Conservation (phyloP, 2,329 filamentous ascomycete genomes). For the Colletotrichum horii region DNA sequence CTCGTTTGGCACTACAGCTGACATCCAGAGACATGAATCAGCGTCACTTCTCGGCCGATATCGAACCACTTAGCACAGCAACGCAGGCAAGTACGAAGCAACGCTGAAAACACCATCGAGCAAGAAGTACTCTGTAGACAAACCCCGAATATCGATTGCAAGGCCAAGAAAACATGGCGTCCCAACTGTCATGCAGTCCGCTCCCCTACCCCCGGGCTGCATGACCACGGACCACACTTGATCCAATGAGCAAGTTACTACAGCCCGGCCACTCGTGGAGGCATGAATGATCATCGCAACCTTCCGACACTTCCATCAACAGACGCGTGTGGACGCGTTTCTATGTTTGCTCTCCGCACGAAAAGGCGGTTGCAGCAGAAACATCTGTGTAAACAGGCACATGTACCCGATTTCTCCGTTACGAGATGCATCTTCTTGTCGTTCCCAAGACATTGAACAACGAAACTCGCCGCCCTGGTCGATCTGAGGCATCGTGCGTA, state of each 20-base stretch:
- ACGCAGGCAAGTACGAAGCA: not conserved
- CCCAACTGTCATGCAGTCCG: not conserved
- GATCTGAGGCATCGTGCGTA: not conserved
- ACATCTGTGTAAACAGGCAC: not conserved
- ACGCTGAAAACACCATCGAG: not conserved
- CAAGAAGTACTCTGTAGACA: not conserved
- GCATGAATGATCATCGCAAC: slow-evolving; percentile 13
- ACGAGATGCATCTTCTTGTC: not conserved
- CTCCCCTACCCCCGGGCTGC: not conserved
- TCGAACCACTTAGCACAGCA: not conserved
- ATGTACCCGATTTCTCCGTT: not conserved
- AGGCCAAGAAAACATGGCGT: not conserved
- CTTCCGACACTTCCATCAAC: not conserved
- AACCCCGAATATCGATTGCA: not conserved
- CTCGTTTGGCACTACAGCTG: not conserved
- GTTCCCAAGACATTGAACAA: not conserved
- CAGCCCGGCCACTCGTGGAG: not conserved
- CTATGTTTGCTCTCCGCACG: not conserved
- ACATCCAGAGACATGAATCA: not conserved
- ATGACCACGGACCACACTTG: not conserved
- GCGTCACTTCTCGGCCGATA: not conserved
- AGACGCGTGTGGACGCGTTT: not conserved
- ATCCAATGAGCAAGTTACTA: not conserved
- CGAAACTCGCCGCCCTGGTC: not conserved
- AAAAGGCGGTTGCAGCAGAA: not conserved